Percentiles rank a stretch among this genome's conserved stretches.
Evolutionary conservation across 805 yeast genomes (phyloP).

Genomic region (Saturnispora zaruensis): DNA sequence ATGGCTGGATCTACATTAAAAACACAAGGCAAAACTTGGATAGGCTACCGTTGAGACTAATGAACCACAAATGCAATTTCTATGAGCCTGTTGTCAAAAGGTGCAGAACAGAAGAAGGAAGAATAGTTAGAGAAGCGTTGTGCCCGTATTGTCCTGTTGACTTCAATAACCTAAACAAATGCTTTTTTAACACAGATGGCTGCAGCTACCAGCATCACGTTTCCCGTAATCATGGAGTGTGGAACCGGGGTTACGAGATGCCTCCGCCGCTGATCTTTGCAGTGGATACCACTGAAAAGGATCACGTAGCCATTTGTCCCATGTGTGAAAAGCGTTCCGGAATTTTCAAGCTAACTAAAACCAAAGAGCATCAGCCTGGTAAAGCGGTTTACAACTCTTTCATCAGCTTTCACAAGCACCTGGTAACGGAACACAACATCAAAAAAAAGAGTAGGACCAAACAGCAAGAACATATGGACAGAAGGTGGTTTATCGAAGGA

Average conservation of each 20-base stretch:
- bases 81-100: conserved; percentile 19
- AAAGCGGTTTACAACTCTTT: not conserved
- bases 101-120: conserved; percentile 10
- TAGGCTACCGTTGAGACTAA: conserved; percentile 8
- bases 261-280: conserved; percentile 18
- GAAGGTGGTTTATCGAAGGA: not conserved
- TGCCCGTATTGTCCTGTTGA: conserved; percentile 26
- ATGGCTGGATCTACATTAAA: conserved; percentile 7
- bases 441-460: not conserved
- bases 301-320: not conserved
- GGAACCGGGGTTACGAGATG: conserved; percentile 25
- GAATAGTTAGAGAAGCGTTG: conserved; percentile 21
- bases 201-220: conserved; percentile 28
- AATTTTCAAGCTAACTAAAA: not conserved
- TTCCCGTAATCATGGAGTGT: conserved; percentile 27
- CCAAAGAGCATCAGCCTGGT: not conserved
- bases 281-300: not conserved
- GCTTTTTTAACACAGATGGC: conserved; percentile 21
- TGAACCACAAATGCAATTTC: conserved; percentile 8
- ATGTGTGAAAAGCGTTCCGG: not conserved
- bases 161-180: not conserved
- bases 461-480: not conserved
- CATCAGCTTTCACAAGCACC: not conserved
- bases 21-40: conserved; percentile 3
- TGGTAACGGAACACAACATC: not conserved